phyloP scores from a whole-genome alignment of 2,329 filamentous ascomycete species.

The Pleochaeta shiraiana region DNA sequence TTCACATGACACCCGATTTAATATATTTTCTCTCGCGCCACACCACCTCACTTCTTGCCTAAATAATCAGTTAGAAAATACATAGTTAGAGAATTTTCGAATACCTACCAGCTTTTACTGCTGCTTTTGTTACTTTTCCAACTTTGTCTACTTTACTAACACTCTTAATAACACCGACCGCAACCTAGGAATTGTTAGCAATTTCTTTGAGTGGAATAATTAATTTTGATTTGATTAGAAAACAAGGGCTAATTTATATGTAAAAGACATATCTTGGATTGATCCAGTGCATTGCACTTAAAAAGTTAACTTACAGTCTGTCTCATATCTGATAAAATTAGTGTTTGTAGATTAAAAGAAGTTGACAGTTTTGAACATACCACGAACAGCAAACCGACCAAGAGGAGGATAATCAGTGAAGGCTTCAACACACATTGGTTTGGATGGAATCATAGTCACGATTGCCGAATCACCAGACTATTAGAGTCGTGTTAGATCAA shows the following conservation, averaged over 20 bases:
- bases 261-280: too few relatives aligned
- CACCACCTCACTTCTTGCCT: not conserved
- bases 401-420: conserved; percentile 99
- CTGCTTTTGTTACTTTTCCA: conserved; percentile 21
- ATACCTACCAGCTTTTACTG: conserved; percentile 20
- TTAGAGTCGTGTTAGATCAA: not conserved
- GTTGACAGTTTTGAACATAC: conserved; percentile 21
- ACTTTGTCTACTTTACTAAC: conserved; percentile 23
- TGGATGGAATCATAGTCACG: conserved; percentile 99
- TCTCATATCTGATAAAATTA: conserved; percentile 33
- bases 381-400: conserved; percentile 99
- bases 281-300: too few relatives aligned
- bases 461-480: conserved; percentile 96
- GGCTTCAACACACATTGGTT: conserved; percentile 99
- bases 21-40: not conserved
- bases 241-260: too few relatives aligned
- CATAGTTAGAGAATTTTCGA: not conserved
- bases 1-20: too few relatives aligned
- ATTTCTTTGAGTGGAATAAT: too few relatives aligned
- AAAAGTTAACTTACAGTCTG: conserved; percentile 35
- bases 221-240: too few relatives aligned
- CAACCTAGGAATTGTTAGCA: too few relatives aligned
- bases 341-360: not conserved
- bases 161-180: conserved; percentile 87
- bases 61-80: too few relatives aligned